These are phyloP conservation scores for Calamus simplicifolius DNA, from an alignment of 176 grass and related monocot species.

Conservation along the genomic window DNA sequence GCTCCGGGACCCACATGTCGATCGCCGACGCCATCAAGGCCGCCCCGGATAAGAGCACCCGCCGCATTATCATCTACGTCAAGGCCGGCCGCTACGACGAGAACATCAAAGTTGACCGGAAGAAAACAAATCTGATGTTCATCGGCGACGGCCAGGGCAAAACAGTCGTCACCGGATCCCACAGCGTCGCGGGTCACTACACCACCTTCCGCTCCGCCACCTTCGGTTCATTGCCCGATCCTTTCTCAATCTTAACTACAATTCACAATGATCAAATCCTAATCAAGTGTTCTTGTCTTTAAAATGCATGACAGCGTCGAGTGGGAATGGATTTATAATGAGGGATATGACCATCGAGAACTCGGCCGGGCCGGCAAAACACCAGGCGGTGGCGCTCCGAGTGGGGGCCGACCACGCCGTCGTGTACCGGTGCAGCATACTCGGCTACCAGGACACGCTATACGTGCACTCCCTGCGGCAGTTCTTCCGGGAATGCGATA, in stretches of 20 bases:
- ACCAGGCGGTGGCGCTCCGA: constrained; percentile 49
- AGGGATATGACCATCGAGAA: constrained; percentile 62
- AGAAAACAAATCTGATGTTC: constrained; percentile 48
- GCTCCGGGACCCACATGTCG: constrained; percentile 31
- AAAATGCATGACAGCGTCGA: constrained; percentile 16
- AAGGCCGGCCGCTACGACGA: constrained; percentile 46
- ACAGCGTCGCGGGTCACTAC: constrained; percentile 20
- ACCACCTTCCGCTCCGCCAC: constrained; percentile 58
- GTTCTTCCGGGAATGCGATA: constrained; percentile 56
- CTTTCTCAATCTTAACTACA: too few species aligned
- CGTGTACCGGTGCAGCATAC: constrained; percentile 46
- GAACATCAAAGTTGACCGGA: constrained; percentile 44
- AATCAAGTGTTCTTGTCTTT: not conserved
- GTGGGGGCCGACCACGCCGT: constrained; percentile 53
- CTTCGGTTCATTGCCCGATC: constrained; percentile 23
- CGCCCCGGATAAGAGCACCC: constrained; percentile 21
- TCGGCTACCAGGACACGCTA: constrained; percentile 55
- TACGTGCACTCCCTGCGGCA: constrained; percentile 60
- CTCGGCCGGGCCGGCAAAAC: constrained; percentile 25
- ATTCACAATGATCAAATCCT: too few species aligned
- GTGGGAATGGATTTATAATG: constrained; percentile 41
- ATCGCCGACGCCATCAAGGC: constrained; percentile 37
- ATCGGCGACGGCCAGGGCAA: constrained; percentile 34
- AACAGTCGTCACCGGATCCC: constrained; percentile 30
- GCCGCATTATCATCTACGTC: constrained; percentile 45